Base-by-base conservation (phyloP, 164 flowering plant genomes). In the Chloranthus sessilifolius region DNA sequence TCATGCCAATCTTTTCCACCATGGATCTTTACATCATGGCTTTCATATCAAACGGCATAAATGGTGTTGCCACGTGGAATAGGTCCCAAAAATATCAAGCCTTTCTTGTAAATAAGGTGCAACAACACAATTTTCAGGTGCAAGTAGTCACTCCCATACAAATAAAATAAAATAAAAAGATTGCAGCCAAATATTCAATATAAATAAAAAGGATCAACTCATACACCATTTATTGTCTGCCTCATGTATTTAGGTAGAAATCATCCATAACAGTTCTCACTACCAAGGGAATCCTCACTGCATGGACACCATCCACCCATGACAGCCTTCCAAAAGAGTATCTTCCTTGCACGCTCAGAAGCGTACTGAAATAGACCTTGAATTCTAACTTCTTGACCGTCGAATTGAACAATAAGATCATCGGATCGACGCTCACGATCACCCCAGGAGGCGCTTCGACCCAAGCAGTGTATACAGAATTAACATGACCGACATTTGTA, bases 401-500 rank as follows among this genome's bases (percentile, higher is more conserved):
- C 30, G 79, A 64, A 62, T 71, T 71, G 56, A 81, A 81, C 4
- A 53, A 35, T 65, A 81, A 60, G 46, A 61, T 30, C 1, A 54
- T 20, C 4, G 90, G 90, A 37, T 60, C 47, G 5, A 83, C 82
- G 7, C 24, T 43, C 24, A 80, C 74, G 7, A 14, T 16, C 20
- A 65, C 62, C 1, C 82, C 82, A 1, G 72, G 54, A 0, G 86
- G 91, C 29, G 77, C 52, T 41, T 71, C 31, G 59, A 80, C 61
- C 1, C 43, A 58, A 26, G 69, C 82, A 30, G 24, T 40, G 49
- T 78, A 79, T 3, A 68, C 43, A 21, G 83, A 75, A 0, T 53
- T 29, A 4, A 33, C 57, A 0, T 70, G 77, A 35, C 85, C 83
- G 1, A 78, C 90, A 47, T 80, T 83, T 29, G 82, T 80, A 2